Evolutionary conservation across 495 filamentous ascomycete genomes (phyloP), one percentile per base, ranked within the genome.

Genomic region (Hypoxylon cercidicola): DNA sequence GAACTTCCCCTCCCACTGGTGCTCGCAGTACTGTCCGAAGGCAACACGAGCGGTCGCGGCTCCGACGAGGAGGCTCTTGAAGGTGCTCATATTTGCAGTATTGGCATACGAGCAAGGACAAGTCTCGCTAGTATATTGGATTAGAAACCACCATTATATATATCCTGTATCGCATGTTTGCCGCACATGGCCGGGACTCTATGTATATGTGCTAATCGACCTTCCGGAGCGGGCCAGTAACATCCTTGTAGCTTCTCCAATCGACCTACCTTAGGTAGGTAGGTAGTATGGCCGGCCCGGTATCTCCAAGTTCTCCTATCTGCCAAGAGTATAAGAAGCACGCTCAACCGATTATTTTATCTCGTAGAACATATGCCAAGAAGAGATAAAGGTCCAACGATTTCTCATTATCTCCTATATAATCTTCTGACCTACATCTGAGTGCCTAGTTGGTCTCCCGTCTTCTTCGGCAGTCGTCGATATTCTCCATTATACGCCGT

Each of bases 1-100:
- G 16, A 64, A 71, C 25, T 55, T 54, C 5, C 68, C 68, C 30
- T 68, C 51, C 68, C 68, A 71, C 25, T 71, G 68, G 12, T 71
- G 68, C 35, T 71, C 68, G 44, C 68, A 71, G 47, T 55, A 59
- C 23, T 71, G 68, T 13, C 60, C 64, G 16, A 51, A n/a, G 20
- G 54, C 60, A 19, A 53, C 16, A 10, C 32, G 13, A 6, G 46
- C 34, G 15, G 34, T 8, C 30, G 48, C 50, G 9, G 53, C 53
- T 35, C 32, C 12, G 3, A 69, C 15, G n/a, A 68, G 35, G 12
- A 69, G 41, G 37, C 20, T 63, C 52, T 50, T 65, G 41, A 62
- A 9, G 11, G 16, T 21, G 15, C 55, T 60, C 65, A 64, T 64
- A 13, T 39, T 46, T 34, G 32, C 11, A 15, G 47, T 55, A 5